Conservation (phyloP, 1,284 basidiomycete species). For the Phellopilus nigrolimitatus region DNA sequence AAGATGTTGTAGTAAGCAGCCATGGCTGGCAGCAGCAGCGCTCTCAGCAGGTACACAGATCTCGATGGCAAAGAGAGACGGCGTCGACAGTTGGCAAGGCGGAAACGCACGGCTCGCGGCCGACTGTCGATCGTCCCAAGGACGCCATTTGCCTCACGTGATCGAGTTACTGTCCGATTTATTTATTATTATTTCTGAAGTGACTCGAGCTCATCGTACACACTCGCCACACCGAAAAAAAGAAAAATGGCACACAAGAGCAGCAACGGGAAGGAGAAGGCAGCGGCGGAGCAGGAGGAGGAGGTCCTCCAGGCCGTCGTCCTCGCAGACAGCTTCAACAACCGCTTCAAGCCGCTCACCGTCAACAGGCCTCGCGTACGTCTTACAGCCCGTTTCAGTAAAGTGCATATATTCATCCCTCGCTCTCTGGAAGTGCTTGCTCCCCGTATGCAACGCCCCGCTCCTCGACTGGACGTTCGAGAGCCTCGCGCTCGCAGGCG, state of each 20-base stretch:
- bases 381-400: constrained; percentile 32
- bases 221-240: not conserved
- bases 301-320: constrained; percentile 88
- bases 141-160: constrained; percentile 1
- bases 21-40: constrained; percentile 2
- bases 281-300: constrained; percentile 55
- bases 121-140: too few species aligned
- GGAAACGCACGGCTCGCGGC: too few species aligned
- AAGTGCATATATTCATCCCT: constrained; percentile 11
- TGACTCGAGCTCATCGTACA: constrained; percentile 10
- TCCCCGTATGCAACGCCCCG: constrained; percentile 92
- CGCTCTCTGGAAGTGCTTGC: constrained; percentile 81
- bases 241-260: constrained; percentile 58
- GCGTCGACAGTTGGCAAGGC: too few species aligned
- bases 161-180: not conserved
- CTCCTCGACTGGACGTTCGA: constrained; percentile 96
- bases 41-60: too few species aligned
- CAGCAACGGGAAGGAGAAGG: constrained; percentile 53
- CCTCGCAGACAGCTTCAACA: constrained; percentile 93
- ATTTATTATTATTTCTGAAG: not conserved
- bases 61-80: too few species aligned
- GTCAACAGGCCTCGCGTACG: constrained; percentile 77
- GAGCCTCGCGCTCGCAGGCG: constrained; percentile 85
- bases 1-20: constrained; percentile 7
- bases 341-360: constrained; percentile 86